Conservation (phyloP, 2,329 filamentous ascomycete genomes). For the Lasiodiplodia gonubiensis region DNA sequence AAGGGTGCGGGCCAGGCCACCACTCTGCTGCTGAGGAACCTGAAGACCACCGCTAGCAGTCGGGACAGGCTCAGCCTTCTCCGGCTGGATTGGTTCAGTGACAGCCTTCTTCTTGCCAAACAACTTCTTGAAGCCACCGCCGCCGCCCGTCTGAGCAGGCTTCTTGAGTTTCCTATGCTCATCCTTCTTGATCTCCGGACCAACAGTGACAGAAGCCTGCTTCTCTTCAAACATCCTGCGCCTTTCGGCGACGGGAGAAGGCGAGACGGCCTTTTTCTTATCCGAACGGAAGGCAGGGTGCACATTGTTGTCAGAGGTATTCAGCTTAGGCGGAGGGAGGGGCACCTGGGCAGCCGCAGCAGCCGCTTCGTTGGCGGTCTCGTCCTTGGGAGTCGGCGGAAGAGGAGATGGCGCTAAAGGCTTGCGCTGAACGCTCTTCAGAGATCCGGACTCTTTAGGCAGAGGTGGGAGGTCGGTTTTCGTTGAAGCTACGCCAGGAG, state of each 20-base stretch:
- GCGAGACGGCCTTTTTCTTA: conserved; percentile 31
- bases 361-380: conserved; percentile 1
- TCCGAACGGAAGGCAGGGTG: conserved; percentile 50
- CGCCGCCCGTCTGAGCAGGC: conserved; percentile 34
- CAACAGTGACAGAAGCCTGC: conserved; percentile 4
- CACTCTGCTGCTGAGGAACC: conserved; percentile 16
- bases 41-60: conserved; percentile 32
- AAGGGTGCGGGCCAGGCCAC: conserved; percentile 15
- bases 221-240: conserved; percentile 27
- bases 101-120: conserved; percentile 46
- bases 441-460: conserved; percentile 38
- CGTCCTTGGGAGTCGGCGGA: conserved; percentile 6
- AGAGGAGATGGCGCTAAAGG: conserved; percentile 38
- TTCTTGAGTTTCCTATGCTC: conserved; percentile 47
- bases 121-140: conserved; percentile 47
- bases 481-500: conserved; percentile 6
- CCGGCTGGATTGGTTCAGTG: background rate
- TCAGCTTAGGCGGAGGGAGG: conserved; percentile 34
- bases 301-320: conserved; percentile 36
- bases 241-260: conserved; percentile 21
- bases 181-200: conserved; percentile 38
- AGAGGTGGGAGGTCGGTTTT: conserved; percentile 52
- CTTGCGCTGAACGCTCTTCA: conserved; percentile 33
- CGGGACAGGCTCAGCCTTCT: background rate
- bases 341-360: conserved; percentile 42